Evolutionary conservation across 192 early-diverging fungal genomes (phyloP), one percentile per base, ranked within the genome.

Genomic region (Gaertneriomyces semiglobifer): DNA sequence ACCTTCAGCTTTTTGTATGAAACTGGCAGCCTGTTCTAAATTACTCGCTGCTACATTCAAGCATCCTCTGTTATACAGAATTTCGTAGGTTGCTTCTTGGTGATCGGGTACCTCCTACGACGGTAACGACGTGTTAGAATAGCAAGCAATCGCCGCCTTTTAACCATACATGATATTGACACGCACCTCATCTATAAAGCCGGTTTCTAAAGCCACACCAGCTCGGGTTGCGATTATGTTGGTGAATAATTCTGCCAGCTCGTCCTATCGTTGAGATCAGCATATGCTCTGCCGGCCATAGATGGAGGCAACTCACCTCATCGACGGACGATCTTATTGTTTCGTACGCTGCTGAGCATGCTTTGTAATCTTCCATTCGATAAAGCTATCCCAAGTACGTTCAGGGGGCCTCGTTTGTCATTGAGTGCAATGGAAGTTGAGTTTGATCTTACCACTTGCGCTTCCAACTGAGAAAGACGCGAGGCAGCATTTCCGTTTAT

Each of bases 11-110:
- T 65, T 66, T 14, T 85, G 74, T 50, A 90, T 68, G 19, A 81
- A 60, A 57, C 75, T 64, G 14, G 80, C 75, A 6, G 86, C 89
- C 33, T 78, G 66, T 10, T 63, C 70, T 18, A 81, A 73, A 7
- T 90, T 72, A 9, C 81, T 80, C 53, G 74, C 57, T 5, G 87
- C 79, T 41, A 89, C 74, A 40, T 69, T 65, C 6, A 72, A 63
- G 72, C 86, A 89, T 5, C 87, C 89, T 7, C 74, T 65, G 73
- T 91, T 91, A 65, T 86, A 90, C 42, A 75, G 74, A 16, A 88
- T 68, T 62, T 91, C 89, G 67, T 88, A 91, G 1, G 82, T 33
- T 33, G 25, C 2, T 33, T 33, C 25, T 33, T 33, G 25, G 25
- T 33, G 25, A 33, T 33, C 25, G 0, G 25, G 25, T 33, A 33